phyloP scores from a whole-genome alignment of 2,329 filamentous ascomycete genomes.

The Hypoxylon sp. region DNA sequence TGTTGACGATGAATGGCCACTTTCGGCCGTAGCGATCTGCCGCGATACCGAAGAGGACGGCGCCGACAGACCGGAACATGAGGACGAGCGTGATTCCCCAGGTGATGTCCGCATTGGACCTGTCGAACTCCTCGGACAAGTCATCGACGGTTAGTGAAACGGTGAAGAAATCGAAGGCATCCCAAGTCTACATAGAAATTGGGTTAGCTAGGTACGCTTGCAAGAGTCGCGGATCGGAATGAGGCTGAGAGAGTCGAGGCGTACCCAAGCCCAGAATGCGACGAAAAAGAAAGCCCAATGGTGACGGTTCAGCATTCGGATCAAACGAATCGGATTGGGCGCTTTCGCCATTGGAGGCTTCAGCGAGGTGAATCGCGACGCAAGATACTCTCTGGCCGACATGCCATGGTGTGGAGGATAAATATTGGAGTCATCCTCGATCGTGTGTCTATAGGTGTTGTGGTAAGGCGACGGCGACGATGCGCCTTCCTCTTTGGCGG shows the following conservation, averaged over 20 bases:
- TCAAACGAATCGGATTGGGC: slow-evolving; percentile 64
- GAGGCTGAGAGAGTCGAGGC: slow-evolving; percentile 33
- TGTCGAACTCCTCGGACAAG: slow-evolving; percentile 65
- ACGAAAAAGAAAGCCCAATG: slow-evolving; percentile 69
- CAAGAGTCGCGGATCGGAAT: slow-evolving; percentile 4
- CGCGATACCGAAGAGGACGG: slow-evolving; percentile 66
- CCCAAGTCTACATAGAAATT: slow-evolving; percentile 63
- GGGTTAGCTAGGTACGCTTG: slow-evolving; percentile 23
- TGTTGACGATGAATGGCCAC: slow-evolving; percentile 83
- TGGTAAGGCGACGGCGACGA: slow-evolving; percentile 17
- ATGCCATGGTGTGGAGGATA: slow-evolving; percentile 63
- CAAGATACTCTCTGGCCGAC: slow-evolving; percentile 60
- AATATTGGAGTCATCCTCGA: slow-evolving; percentile 41
- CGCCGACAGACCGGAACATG: slow-evolving; percentile 70
- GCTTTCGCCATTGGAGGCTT: slow-evolving; percentile 68
- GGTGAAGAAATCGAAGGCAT: slow-evolving; percentile 76
- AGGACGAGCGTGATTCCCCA: slow-evolving; percentile 74
- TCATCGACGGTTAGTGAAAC: slow-evolving; percentile 70
- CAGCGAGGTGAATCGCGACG: slow-evolving; percentile 66
- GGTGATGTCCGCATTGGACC: slow-evolving; percentile 68
- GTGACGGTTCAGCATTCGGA: slow-evolving; percentile 62
- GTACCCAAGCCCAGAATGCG: slow-evolving; percentile 69
- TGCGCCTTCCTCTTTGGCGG: slow-evolving; percentile 19
- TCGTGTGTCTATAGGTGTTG: slow-evolving; percentile 9
- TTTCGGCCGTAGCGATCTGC: slow-evolving; percentile 70